Evolutionary conservation across 2,329 filamentous ascomycete species (phyloP).

Genomic region (Pezicula neosporulosa): DNA sequence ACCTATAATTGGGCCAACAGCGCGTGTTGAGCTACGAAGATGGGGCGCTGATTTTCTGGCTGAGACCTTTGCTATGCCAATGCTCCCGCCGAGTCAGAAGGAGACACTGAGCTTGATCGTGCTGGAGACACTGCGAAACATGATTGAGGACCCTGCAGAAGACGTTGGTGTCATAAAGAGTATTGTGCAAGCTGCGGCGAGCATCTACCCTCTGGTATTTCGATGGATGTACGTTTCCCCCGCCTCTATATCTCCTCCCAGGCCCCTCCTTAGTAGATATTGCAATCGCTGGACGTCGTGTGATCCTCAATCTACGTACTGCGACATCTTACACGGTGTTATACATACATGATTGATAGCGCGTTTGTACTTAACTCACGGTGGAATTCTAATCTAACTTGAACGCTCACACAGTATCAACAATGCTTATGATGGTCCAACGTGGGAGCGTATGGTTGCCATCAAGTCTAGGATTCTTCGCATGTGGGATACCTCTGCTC

Average conservation of each 20-base stretch:
- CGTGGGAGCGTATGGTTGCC: conserved; percentile 83
- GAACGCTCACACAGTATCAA: conserved; percentile 61
- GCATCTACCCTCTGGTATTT: conserved; percentile 89
- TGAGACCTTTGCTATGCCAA: conserved; percentile 93
- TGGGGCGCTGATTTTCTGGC: conserved; percentile 97
- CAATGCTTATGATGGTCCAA: conserved; percentile 74
- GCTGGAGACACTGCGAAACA: conserved; percentile 69
- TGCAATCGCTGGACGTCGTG: conserved; percentile 6
- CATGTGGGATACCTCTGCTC: conserved; percentile 78
- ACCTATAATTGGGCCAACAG: conserved; percentile 77
- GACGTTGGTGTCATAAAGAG: conserved; percentile 81
- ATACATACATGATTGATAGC: no score
- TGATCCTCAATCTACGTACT: neutral
- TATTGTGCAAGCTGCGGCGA: conserved; percentile 83
- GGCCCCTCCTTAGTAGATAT: conserved; percentile 10
- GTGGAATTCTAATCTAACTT: conserved; percentile 20
- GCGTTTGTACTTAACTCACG: neutral
- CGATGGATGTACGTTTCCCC: conserved; percentile 80
- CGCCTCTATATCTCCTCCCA: conserved; percentile 6
- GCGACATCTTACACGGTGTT: no score
- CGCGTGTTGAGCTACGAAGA: conserved; percentile 78
- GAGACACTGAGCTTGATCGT: conserved; percentile 74
- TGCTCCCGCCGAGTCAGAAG: conserved; percentile 73
- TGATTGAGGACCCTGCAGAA: conserved; percentile 68
- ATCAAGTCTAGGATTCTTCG: conserved; percentile 88